Evolutionary conservation across 768 basidiomycete genomes (phyloP).

Genomic region (Pulveroboletus ravenelii): DNA sequence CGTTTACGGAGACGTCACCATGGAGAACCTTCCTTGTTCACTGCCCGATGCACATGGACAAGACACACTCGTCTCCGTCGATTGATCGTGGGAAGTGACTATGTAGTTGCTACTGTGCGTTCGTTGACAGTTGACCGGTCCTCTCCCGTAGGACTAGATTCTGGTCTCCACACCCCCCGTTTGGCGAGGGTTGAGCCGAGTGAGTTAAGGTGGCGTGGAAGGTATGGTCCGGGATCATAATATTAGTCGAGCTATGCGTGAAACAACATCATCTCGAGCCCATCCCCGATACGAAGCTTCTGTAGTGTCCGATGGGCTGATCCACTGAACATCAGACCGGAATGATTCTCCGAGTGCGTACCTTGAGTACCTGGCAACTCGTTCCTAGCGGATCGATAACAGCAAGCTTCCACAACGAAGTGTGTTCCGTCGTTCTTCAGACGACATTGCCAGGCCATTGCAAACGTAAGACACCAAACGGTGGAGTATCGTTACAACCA

Average conservation of each 20-base stretch:
- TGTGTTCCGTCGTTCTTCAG: constrained; percentile 4
- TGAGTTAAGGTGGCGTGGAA: neutral
- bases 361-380: neutral
- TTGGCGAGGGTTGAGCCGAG: neutral
- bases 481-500: constrained; percentile 18
- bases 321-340: neutral
- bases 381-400: neutral
- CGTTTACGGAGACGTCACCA: too few relatives aligned
- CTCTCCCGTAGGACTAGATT: neutral
- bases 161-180: neutral
- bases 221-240: neutral
- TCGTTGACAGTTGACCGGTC: neutral
- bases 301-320: neutral
- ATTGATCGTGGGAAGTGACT: neutral
- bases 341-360: constrained; percentile 6
- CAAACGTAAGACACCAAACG: neutral
- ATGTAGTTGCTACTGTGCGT: neutral
- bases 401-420: neutral
- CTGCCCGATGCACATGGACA: too few relatives aligned
- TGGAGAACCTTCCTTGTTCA: too few relatives aligned
- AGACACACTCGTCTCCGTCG: too few relatives aligned
- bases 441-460: constrained; percentile 2
- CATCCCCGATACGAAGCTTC: neutral
- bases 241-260: neutral
- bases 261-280: neutral